Evolutionary conservation across 768 basidiomycete species (phyloP), one percentile per base, ranked within the genome.

Genomic region (Mycena filopes): DNA sequence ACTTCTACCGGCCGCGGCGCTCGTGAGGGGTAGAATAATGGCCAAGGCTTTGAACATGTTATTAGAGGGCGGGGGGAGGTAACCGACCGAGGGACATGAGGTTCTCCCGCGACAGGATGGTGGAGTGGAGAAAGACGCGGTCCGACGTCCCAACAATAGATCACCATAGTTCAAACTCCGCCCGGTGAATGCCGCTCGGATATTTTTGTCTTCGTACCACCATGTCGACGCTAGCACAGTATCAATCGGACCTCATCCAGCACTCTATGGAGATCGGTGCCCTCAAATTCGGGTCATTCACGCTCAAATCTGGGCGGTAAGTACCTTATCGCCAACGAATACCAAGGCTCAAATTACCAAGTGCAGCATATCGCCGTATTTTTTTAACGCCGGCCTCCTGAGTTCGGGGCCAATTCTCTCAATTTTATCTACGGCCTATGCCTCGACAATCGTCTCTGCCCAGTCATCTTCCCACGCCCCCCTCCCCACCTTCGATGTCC

Each of bases 371-470:
- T 99, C 97, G 10, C 98, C 97, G 1, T 99, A 99, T 80, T 99
- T 98, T 78, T 96, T 98, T 84, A 98, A 98, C 73, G 95, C 96
- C 2, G 94, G 94, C 13, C 85, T 95, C 23, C 84, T 99, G 69
- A 93, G 89, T 75, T 89, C 90, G 2, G 95, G 96, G 0, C 87
- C 90, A 1, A 88, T 97, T 41, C 87, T 99, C 49, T 79, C 89
- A 36, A 83, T 89, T 3, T 81, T 97, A 48, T 89, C 95, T 11
- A 81, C 85, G 4, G 94, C 96, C 5, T 98, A 96, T 70, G 94
- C 97, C 3, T 78, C 89, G 1, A 91, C 93, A 15, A 93, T 98
- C 73, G 80, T 86, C 15, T 77, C 81, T 23, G 85, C 92, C 0
- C 78, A 82, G 36, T 60, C 74, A 15, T 67, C 77, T 2, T 36